Conservation (phyloP, 768 basidiomycete genomes). For the Tephrocybe sp. region DNA sequence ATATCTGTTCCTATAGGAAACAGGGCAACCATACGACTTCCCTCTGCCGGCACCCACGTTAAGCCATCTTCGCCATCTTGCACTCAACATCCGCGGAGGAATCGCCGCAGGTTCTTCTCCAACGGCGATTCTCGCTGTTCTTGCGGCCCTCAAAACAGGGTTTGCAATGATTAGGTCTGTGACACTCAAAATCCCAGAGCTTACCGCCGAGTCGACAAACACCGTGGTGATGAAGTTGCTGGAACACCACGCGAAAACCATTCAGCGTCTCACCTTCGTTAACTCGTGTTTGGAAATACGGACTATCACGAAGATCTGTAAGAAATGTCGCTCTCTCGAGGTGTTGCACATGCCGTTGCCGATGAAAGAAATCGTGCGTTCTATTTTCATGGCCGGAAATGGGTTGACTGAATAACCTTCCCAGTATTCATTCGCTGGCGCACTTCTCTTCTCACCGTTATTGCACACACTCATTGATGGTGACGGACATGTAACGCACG, state of each 20-base stretch:
- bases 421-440: constrained; percentile 30
- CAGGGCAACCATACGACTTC: constrained; percentile 25
- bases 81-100: constrained; percentile 14
- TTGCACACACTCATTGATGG: constrained; percentile 46
- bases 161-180: constrained; percentile 33
- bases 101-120: constrained; percentile 25
- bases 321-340: constrained; percentile 42
- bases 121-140: constrained; percentile 25
- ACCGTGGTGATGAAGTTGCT: constrained; percentile 42
- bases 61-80: constrained; percentile 28
- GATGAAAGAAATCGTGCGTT: constrained; percentile 44
- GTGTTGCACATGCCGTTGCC: constrained; percentile 50
- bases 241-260: constrained; percentile 35
- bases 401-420: too few species aligned
- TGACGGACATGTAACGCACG: constrained; percentile 37
- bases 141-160: constrained; percentile 29
- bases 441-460: constrained; percentile 32
- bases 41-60: constrained; percentile 19
- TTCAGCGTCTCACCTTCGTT: constrained; percentile 44
- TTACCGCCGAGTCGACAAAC: constrained; percentile 26
- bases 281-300: constrained; percentile 40
- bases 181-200: constrained; percentile 43
- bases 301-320: constrained; percentile 38
- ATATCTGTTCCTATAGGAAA: constrained; percentile 11
- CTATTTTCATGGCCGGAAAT: too few species aligned